A percentile compares a stretch with the other conserved stretches of the same genome.
Evolutionary conservation across 768 basidiomycete genomes (phyloP).

Genomic region (Tephrocybe sp.): DNA sequence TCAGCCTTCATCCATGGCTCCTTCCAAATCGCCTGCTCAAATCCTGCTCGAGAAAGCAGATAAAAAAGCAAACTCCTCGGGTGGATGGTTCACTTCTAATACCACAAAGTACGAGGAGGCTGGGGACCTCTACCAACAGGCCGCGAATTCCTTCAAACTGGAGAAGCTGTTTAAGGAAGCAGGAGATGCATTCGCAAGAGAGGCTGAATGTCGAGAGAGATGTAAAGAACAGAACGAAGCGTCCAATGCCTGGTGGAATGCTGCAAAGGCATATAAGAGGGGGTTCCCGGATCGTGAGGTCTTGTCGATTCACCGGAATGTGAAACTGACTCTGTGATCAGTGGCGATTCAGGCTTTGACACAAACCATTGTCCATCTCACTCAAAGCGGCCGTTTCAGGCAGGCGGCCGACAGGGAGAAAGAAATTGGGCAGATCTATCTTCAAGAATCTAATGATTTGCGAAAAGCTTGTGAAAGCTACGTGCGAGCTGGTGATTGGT

Average conservation of each 20-base stretch:
- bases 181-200: conserved; percentile 88
- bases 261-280: conserved; percentile 93
- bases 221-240: conserved; percentile 89
- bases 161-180: conserved; percentile 91
- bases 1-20: conserved; percentile 34
- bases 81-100: conserved; percentile 85
- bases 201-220: conserved; percentile 91
- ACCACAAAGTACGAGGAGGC: conserved; percentile 91
- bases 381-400: conserved; percentile 83
- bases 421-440: conserved; percentile 91
- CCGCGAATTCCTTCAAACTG: conserved; percentile 89
- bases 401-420: conserved; percentile 98
- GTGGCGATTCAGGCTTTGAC: conserved; percentile 88
- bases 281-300: conserved; percentile 75
- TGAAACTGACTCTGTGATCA: conserved; percentile 29
- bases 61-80: conserved; percentile 83
- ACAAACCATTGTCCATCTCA: conserved; percentile 82
- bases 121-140: conserved; percentile 91
- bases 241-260: conserved; percentile 99
- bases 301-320: not conserved
- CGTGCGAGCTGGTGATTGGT: conserved; percentile 93
- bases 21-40: conserved; percentile 76
- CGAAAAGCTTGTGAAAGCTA: conserved; percentile 88
- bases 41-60: conserved; percentile 81
- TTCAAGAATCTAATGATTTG: conserved; percentile 78